Conservation (phyloP, 2,329 filamentous ascomycete genomes). For the Fusarium robinianum region DNA sequence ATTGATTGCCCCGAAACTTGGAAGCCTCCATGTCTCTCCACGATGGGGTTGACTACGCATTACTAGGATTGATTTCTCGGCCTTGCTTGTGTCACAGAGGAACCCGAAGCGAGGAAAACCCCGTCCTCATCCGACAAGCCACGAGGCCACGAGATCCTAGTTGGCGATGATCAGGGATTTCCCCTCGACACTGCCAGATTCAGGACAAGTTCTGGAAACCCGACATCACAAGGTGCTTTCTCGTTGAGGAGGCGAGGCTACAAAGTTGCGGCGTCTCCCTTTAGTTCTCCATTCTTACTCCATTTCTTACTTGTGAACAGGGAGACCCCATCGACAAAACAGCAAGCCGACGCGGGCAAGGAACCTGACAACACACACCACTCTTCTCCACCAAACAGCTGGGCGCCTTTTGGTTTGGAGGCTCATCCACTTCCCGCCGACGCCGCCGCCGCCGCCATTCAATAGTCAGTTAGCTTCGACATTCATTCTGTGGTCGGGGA, state of each 20-base stretch:
- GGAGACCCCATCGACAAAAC: no score
- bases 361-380: conserved; percentile 24
- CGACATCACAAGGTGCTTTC: no score
- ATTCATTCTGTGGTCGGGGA: no score
- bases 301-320: no score
- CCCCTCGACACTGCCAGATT: conserved; percentile 11
- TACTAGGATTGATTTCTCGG: neutral
- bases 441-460: conserved; percentile 13
- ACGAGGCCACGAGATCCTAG: conserved; percentile 8
- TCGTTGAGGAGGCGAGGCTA: no score
- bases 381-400: conserved; percentile 7
- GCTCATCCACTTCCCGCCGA: conserved; percentile 22
- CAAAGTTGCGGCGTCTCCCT: no score
- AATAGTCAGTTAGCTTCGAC: no score
- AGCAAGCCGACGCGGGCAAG: neutral
- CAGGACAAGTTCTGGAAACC: no score
- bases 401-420: no score
- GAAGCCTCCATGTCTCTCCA: conserved; percentile 1
- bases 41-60: no score
- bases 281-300: neutral
- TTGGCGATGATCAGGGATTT: conserved; percentile 14
- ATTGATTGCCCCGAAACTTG: neutral
- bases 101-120: conserved; percentile 2
- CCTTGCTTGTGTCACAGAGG: neutral
- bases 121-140: conserved; percentile 7